Evolutionary conservation across 2,329 filamentous ascomycete genomes (phyloP).

Genomic region (Ophiostoma angusticollis): DNA sequence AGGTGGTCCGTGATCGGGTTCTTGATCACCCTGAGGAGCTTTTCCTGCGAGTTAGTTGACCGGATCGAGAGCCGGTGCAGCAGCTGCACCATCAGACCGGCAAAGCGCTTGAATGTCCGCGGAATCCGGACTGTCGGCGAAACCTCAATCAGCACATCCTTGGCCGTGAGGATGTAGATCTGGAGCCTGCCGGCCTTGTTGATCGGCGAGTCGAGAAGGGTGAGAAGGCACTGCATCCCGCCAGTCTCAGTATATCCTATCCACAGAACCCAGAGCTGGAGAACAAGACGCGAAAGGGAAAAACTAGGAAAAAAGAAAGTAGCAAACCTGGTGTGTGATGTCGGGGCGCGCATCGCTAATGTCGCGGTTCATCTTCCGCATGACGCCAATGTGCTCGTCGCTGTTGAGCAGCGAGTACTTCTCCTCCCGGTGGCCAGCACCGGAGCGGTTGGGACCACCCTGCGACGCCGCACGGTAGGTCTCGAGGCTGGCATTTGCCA

Average conservation of each 20-base stretch:
- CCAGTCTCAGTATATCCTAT: slow-evolving; percentile 2
- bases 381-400: slow-evolving; percentile 96
- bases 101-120: slow-evolving; percentile 96
- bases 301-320: slow-evolving; percentile 4
- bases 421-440: slow-evolving; percentile 58
- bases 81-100: slow-evolving; percentile 95
- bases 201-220: slow-evolving; percentile 91
- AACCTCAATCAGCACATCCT: slow-evolving; percentile 93
- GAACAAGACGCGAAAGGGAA: not conserved
- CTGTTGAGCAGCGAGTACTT: slow-evolving; percentile 98
- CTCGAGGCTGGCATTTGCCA: slow-evolving; percentile 94
- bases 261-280: not conserved
- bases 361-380: slow-evolving; percentile 98
- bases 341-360: slow-evolving; percentile 96
- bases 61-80: slow-evolving; percentile 91
- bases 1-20: slow-evolving; percentile 97
- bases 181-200: slow-evolving; percentile 97
- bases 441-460: slow-evolving; percentile 50
- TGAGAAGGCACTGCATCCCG: slow-evolving; percentile 69
- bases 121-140: slow-evolving; percentile 97
- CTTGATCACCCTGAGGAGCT: slow-evolving; percentile 92
- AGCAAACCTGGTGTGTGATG: slow-evolving; percentile 84
- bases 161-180: slow-evolving; percentile 97
- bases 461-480: slow-evolving; percentile 80
- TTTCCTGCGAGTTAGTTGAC: slow-evolving; percentile 93